A percentile compares a stretch with the other conserved stretches of the same genome.
Conservation (phyloP, 78 protist genomes). For the Andalucia godoyi region DNA sequence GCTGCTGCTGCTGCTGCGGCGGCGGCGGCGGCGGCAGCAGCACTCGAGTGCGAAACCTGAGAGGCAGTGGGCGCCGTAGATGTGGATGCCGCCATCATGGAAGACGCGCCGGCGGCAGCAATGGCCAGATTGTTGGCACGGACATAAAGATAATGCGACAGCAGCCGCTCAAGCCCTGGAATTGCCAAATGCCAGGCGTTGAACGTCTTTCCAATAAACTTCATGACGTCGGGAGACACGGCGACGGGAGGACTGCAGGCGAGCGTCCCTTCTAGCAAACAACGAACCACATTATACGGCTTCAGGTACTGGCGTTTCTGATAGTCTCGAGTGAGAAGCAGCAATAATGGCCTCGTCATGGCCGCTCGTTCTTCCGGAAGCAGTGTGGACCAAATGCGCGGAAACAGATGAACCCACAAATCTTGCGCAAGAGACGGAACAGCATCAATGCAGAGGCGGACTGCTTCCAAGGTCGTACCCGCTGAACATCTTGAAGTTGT, state of each 20-base stretch:
- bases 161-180: constrained; percentile 29
- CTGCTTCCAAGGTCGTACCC: no score
- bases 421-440: no score
- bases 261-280: constrained; percentile 26
- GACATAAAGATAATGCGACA: no score
- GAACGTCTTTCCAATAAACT: constrained; percentile 37
- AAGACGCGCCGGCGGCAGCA: no score
- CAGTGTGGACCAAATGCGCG: neutral
- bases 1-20: no score
- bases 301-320: neutral
- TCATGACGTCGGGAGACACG: constrained; percentile 37
- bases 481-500: no score
- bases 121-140: no score
- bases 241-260: constrained; percentile 30
- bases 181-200: constrained; percentile 43
- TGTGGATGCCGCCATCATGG: no score
- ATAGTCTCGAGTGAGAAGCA: neutral
- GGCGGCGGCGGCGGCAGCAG: no score
- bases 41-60: neutral
- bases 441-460: no score
- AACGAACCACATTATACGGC: constrained; percentile 34
- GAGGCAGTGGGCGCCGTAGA: neutral
- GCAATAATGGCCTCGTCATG: neutral
- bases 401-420: neutral
- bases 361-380: neutral